Evolutionary conservation across 495 filamentous ascomycete species (phyloP).

Genomic region (Podospora pseudocomata): DNA sequence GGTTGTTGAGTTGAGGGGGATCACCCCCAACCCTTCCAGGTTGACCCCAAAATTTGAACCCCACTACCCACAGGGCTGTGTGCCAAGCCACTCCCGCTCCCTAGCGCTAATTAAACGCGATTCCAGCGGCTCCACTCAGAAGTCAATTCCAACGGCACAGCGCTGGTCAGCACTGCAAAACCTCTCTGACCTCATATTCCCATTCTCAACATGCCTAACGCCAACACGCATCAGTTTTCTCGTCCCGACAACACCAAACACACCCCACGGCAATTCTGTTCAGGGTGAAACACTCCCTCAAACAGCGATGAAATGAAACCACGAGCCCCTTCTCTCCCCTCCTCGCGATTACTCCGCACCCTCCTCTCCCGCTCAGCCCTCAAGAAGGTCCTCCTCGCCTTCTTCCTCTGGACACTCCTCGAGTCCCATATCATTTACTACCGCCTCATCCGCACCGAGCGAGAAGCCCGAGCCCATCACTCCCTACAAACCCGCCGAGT

Average conservation of each 20-base stretch:
- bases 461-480: slow-evolving; percentile 12
- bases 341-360: slow-evolving; percentile 24
- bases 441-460: slow-evolving; percentile 28
- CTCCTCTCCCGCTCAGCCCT: slow-evolving; percentile 26
- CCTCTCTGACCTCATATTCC: neutral
- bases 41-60: neutral
- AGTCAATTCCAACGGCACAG: neutral
- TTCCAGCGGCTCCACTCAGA: neutral
- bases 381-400: slow-evolving; percentile 23
- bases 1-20: no score
- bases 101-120: neutral
- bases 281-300: neutral
- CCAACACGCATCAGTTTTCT: neutral
- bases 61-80: neutral
- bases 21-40: no score
- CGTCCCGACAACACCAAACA: neutral
- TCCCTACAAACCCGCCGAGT: slow-evolving; percentile 39
- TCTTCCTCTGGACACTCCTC: slow-evolving; percentile 30
- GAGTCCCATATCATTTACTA: slow-evolving; percentile 33
- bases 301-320: slow-evolving; percentile 12
- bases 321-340: slow-evolving; percentile 4
- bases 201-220: neutral
- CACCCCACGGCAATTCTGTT: no score
- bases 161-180: neutral
- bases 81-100: neutral